Conservation (phyloP, 495 filamentous ascomycete species). For the Neurospora pannonica region DNA sequence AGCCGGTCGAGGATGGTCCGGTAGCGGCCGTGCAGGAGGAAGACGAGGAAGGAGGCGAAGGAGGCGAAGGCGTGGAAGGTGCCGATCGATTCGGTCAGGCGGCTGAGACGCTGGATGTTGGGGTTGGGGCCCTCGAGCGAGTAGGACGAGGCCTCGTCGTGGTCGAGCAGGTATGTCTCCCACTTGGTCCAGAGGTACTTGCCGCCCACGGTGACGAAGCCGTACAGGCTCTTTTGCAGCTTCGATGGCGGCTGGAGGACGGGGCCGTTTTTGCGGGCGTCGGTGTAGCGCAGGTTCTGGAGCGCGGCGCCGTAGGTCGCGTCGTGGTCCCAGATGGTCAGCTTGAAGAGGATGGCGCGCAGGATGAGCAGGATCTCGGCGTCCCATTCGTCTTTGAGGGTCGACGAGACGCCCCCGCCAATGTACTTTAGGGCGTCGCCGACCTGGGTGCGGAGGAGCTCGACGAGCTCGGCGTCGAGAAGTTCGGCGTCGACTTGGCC, state of each 20-base stretch:
- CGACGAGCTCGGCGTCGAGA: conserved; percentile 86
- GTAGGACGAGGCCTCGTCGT: conserved; percentile 44
- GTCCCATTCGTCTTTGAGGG: conserved; percentile 64
- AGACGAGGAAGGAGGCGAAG: conserved; percentile 78
- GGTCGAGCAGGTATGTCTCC: conserved; percentile 74
- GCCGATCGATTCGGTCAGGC: conserved; percentile 57
- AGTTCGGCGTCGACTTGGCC: conserved; percentile 96
- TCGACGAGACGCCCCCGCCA: conserved; percentile 39
- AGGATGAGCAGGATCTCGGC: conserved; percentile 74
- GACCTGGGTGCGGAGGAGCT: conserved; percentile 75
- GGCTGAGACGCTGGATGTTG: conserved; percentile 48
- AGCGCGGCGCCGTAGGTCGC: conserved; percentile 89
- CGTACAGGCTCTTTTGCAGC: conserved; percentile 79
- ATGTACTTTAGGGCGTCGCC: conserved; percentile 85
- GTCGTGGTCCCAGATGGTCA: conserved; percentile 92
- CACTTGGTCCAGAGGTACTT: conserved; percentile 84
- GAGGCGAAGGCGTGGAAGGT: conserved; percentile 70
- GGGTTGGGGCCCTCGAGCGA: conserved; percentile 46
- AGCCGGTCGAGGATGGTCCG: conserved; percentile 83
- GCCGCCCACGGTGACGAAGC: conserved; percentile 75
- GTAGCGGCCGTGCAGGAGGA: conserved; percentile 83
- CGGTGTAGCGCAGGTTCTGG: conserved; percentile 82
- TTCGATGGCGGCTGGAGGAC: conserved; percentile 52
- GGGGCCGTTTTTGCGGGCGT: conserved; percentile 59
- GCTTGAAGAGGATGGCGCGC: conserved; percentile 78